Conservation (phyloP, 257 asterid genomes). For the Gentiana macrophylla region DNA sequence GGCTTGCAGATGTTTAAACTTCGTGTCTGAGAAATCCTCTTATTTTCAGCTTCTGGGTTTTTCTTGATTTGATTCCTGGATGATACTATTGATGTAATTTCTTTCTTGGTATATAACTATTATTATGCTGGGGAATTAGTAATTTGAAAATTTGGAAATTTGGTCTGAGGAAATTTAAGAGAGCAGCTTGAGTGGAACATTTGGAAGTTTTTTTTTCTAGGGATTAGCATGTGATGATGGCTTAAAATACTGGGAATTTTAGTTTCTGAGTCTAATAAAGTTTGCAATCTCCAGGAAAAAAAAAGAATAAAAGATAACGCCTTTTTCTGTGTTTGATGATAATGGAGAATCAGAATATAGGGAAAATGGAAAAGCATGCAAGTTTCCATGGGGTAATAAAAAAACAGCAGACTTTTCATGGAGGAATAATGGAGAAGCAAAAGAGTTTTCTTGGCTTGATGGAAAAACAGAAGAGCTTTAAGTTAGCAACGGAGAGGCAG, state of each 20-base stretch:
- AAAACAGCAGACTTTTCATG: constrained; percentile 59
- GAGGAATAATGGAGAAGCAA: constrained; percentile 65
- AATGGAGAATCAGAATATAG: constrained; percentile 17
- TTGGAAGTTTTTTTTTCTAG: constrained; percentile 7
- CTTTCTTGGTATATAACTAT: too few species aligned
- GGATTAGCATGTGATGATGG: constrained; percentile 17
- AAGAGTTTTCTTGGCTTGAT: constrained; percentile 77
- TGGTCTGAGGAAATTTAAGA: not conserved
- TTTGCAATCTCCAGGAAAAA: too few species aligned
- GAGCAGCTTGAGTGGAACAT: not conserved
- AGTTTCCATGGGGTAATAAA: constrained; percentile 48
- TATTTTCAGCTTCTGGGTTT: constrained; percentile 17
- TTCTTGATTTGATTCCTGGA: constrained; percentile 5
- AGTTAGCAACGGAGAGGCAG: constrained; percentile 91
- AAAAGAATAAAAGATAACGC: not conserved
- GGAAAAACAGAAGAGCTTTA: constrained; percentile 95
- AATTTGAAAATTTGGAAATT: constrained; percentile 2
- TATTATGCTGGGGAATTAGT: too few species aligned
- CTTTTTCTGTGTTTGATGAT: constrained; percentile 6
- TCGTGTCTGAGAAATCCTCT: constrained; percentile 1
- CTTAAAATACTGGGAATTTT: constrained; percentile 12
- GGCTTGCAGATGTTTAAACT: not conserved
- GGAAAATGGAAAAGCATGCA: constrained; percentile 48
- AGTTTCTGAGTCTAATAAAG: constrained; percentile 14
- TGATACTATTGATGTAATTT: constrained; percentile 9